These are phyloP conservation scores for Comarum palustre DNA, from an alignment of 306 rosid genomes.

Conservation along the genomic window DNA sequence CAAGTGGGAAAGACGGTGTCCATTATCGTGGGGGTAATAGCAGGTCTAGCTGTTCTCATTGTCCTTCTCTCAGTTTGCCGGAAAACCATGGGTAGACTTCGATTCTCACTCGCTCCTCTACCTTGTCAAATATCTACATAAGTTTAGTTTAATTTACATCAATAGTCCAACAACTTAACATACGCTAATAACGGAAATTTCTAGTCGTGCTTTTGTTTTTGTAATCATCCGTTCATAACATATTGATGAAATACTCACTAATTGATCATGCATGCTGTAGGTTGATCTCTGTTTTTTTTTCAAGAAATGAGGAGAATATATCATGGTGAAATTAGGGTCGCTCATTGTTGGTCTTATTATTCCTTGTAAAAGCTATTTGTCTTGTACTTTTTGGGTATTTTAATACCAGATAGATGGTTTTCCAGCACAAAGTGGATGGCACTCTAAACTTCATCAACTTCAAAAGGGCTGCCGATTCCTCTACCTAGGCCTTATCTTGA, in stretches of 20 bases:
- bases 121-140: not conserved
- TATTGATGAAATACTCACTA: not conserved
- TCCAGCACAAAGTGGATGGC: slow-evolving; percentile 23
- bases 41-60: slow-evolving; percentile 63
- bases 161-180: not conserved
- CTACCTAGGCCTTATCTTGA: no score
- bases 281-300: slow-evolving; percentile 8
- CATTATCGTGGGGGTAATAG: slow-evolving; percentile 72
- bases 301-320: slow-evolving; percentile 14
- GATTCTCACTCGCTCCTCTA: not conserved
- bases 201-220: no score
- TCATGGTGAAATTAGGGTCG: slow-evolving; percentile 27
- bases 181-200: no score
- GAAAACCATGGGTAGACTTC: slow-evolving; percentile 52
- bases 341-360: slow-evolving; percentile 30
- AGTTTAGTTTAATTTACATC: not conserved
- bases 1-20: slow-evolving; percentile 74
- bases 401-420: slow-evolving; percentile 27
- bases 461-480: slow-evolving; percentile 41
- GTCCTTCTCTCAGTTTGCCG: slow-evolving; percentile 85
- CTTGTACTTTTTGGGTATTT: slow-evolving; percentile 28
- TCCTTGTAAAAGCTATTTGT: slow-evolving; percentile 20
- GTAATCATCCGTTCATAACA: not conserved
- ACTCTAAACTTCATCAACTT: slow-evolving; percentile 40
- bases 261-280: slow-evolving; percentile 23